Base-by-base conservation (phyloP, 106 monocot species). In the Vanilla planifolia region DNA sequence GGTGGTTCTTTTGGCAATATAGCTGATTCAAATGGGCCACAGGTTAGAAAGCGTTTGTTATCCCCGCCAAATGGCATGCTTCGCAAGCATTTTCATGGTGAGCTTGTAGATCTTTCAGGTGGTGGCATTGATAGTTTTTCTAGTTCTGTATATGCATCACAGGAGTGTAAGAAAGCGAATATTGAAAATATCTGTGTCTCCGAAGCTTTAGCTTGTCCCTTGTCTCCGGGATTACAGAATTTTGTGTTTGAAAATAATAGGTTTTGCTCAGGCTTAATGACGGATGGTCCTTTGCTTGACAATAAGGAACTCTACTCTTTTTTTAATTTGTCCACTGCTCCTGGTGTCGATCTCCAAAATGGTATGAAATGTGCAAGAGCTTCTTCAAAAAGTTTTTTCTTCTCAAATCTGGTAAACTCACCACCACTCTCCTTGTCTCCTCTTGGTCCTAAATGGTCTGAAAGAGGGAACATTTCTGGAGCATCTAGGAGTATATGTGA, bases 341-440 rank as follows among this genome's bases (percentile, higher is more conserved):
- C 6, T 11, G 45, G 27, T 43, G 15, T n/a, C 33, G n/a, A 67
- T 64, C 16, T 42, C 23, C 52, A 47, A 21, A 68, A 62, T 29
- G 70, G 64, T 22, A 41, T 13, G 35, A 42, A 19, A 13, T 48
- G 42, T 17, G 1, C 33, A 51, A 57, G 53, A 51, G 53, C 47
- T 43, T 52, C 6, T 46, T 21, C 60, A 16, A 62, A 41, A 43
- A 27, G 65, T 42, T 24, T 46, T n/a, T n/a, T n/a, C n/a, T n/a
- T n/a, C n/a, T n/a, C n/a, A n/a, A n/a, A n/a, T n/a, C n/a, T n/a
- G n/a, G n/a, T n/a, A 33, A 66, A 71, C 43, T 81, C 90, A 27
- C 74, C 89, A 22, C 81, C 90, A 34, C 79, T 82, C 43, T 84
- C 86, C 6, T 62, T 88, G 53, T 96, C 96, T 65, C 96, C 96